phyloP scores from a whole-genome alignment of 1,139 yeast species.

The Suhomyces terraborum region DNA sequence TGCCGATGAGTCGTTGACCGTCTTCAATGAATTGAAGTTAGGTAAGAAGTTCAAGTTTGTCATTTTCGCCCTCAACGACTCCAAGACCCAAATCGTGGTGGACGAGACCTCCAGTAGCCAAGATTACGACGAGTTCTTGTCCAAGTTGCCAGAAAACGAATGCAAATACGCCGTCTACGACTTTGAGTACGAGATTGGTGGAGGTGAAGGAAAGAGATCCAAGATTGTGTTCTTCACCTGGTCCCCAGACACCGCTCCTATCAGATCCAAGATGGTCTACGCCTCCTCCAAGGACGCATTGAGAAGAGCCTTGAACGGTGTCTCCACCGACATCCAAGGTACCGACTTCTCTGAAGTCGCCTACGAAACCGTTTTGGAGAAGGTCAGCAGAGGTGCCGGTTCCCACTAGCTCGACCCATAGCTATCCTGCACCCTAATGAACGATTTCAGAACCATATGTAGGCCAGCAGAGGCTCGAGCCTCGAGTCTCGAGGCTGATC shows the following conservation, averaged over 20 bases:
- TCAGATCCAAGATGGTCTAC: constrained; percentile 94
- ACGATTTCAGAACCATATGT: background rate
- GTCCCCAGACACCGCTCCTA: constrained; percentile 97
- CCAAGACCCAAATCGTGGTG: constrained; percentile 88
- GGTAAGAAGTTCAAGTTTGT: constrained; percentile 89
- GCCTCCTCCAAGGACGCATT: constrained; percentile 97
- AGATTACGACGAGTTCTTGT: constrained; percentile 82
- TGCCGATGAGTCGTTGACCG: constrained; percentile 89
- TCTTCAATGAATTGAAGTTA: constrained; percentile 93
- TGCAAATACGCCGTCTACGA: constrained; percentile 97
- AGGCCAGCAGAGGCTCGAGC: background rate
- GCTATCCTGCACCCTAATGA: background rate
- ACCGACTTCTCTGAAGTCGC: constrained; percentile 97
- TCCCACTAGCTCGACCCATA: constrained; percentile 28
- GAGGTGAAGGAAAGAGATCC: constrained; percentile 93
- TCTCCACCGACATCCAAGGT: constrained; percentile 93
- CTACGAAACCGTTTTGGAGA: constrained; percentile 88
- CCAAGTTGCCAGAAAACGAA: constrained; percentile 89
- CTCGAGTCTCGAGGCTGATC: background rate
- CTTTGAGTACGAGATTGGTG: constrained; percentile 87
- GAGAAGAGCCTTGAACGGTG: constrained; percentile 96
- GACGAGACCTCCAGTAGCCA: constrained; percentile 74
- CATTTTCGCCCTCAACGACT: constrained; percentile 76
- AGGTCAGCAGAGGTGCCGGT: constrained; percentile 78
- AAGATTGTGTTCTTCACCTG: constrained; percentile 93